Percentiles rank a stretch among this genome's conserved stretches.
These are phyloP conservation scores for Ophiostoma triangulosporum DNA, from an alignment of 2,329 filamentous ascomycete genomes.

Conservation along the genomic window DNA sequence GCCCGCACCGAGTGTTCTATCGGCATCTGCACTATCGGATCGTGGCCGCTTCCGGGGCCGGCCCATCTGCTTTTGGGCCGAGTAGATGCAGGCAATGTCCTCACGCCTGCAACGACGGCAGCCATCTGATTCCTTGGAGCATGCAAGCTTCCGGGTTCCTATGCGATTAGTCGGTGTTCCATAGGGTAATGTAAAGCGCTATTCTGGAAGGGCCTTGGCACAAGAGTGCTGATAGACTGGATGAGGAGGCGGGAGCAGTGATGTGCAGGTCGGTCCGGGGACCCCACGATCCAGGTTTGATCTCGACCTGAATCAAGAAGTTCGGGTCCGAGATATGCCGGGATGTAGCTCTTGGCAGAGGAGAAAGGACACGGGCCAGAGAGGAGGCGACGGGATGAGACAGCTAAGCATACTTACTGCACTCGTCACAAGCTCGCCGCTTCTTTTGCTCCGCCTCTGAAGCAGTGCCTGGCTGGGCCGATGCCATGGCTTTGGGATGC, in stretches of 20 bases:
- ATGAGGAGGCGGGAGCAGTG: background rate
- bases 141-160: conserved; percentile 52
- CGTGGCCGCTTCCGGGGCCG: conserved; percentile 42
- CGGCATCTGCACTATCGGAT: conserved; percentile 2
- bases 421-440: conserved; percentile 53
- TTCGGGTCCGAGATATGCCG: background rate
- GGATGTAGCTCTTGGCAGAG: background rate
- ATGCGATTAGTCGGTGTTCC: background rate
- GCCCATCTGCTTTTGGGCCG: conserved; percentile 52
- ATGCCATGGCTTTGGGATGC: background rate
- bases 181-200: no score
- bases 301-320: background rate
- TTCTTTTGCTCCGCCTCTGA: conserved; percentile 23
- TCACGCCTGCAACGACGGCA: conserved; percentile 47
- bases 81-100: conserved; percentile 45
- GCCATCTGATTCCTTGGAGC: conserved; percentile 46
- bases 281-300: background rate
- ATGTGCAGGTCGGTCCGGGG: background rate
- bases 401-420: conserved; percentile 35
- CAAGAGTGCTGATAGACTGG: no score
- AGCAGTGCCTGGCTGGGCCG: background rate
- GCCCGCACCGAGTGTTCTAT: background rate
- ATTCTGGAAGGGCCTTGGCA: no score
- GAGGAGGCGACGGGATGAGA: background rate
- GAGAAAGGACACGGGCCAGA: background rate